phyloP scores from a whole-genome alignment of 345 rosid species.

The Ceriops decandra region DNA sequence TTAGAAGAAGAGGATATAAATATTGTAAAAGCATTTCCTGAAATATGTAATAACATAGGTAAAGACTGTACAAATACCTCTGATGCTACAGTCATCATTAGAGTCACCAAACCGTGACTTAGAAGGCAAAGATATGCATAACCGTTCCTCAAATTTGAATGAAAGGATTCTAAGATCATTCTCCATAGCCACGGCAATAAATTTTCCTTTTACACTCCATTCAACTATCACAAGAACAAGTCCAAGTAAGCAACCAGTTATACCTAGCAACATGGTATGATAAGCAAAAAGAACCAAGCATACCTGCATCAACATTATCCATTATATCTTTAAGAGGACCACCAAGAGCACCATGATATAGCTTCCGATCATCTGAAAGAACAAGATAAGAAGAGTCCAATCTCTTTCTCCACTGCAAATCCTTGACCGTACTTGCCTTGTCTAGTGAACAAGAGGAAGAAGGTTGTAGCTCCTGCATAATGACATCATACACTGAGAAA shows the following conservation, averaged over 20 bases:
- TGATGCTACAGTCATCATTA: slow-evolving; percentile 36
- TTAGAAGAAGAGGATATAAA: too few species aligned
- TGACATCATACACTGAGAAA: background rate
- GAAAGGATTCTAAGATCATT: slow-evolving; percentile 54
- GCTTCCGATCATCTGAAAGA: slow-evolving; percentile 54
- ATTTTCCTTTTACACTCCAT: slow-evolving; percentile 71
- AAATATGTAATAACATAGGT: background rate
- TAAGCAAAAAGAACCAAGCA: background rate
- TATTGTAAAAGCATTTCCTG: too few species aligned
- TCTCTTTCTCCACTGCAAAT: slow-evolving; percentile 63
- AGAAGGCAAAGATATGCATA: slow-evolving; percentile 46
- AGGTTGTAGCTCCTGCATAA: slow-evolving; percentile 51
- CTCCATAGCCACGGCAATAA: slow-evolving; percentile 62
- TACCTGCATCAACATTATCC: slow-evolving; percentile 87
- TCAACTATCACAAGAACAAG: slow-evolving; percentile 40
- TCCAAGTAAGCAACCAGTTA: slow-evolving; percentile 8
- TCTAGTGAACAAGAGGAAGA: slow-evolving; percentile 47
- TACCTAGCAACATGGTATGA: background rate
- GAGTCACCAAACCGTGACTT: slow-evolving; percentile 55
- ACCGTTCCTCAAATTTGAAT: slow-evolving; percentile 59
- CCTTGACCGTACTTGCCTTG: slow-evolving; percentile 54
- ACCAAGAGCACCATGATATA: slow-evolving; percentile 54
- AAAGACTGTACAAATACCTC: slow-evolving; percentile 44
- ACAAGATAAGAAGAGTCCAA: slow-evolving; percentile 50
- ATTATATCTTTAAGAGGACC: slow-evolving; percentile 44